A percentile compares a stretch with the other conserved stretches of the same genome.
Conservation (phyloP, 2,329 filamentous ascomycete species). For the Cryphonectria radicalis region DNA sequence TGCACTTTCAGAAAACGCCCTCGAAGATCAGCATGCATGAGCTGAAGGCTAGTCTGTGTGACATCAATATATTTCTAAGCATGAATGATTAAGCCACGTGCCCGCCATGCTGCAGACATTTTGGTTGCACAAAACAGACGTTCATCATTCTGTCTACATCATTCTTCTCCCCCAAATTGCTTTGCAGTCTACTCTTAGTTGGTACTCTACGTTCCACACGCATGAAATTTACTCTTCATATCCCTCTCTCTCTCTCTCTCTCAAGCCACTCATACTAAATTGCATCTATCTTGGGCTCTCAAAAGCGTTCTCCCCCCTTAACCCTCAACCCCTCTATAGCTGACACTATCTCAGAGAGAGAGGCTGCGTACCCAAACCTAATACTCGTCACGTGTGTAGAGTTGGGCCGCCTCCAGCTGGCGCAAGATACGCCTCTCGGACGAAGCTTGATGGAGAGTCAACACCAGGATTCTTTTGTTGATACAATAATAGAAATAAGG, state of each 20-base stretch:
- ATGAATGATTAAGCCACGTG: background rate
- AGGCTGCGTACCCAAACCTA: background rate
- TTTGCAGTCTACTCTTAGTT: background rate
- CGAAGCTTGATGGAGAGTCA: background rate
- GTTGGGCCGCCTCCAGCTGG: background rate
- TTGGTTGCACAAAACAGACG: background rate
- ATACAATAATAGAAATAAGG: background rate
- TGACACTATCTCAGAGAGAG: background rate
- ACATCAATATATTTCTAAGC: background rate
- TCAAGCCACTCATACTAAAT: background rate
- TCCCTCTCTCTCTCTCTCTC: too few relatives aligned
- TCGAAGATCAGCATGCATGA: background rate
- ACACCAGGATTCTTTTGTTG: background rate
- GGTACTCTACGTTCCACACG: background rate
- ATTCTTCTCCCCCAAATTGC: too few relatives aligned
- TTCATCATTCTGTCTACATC: background rate
- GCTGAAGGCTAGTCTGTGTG: background rate
- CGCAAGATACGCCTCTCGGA: constrained; percentile 15
- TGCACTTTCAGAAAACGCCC: background rate
- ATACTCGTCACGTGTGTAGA: background rate
- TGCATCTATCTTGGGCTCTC: background rate
- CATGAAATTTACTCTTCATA: too few relatives aligned
- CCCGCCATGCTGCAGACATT: background rate
- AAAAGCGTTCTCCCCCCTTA: background rate
- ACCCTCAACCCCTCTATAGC: background rate